phyloP scores from a whole-genome alignment of 2,329 filamentous ascomycete genomes.

The Beauveria sp. region DNA sequence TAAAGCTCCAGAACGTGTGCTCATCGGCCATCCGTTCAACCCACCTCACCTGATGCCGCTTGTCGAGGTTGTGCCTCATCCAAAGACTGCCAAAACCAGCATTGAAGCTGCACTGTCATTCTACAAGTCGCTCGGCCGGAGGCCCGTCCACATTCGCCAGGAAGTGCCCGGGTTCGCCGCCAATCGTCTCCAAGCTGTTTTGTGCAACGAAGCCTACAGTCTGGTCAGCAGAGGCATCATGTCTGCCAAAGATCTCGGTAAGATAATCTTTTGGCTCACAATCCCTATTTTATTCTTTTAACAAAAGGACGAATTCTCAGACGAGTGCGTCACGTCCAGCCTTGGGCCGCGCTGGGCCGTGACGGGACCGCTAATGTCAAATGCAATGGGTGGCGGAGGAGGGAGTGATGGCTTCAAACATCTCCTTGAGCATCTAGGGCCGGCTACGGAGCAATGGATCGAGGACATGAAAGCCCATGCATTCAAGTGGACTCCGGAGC shows the following conservation, averaged over 20 bases:
- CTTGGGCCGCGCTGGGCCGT: constrained; percentile 17
- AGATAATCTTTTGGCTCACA: background rate
- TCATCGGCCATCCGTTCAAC: constrained; percentile 41
- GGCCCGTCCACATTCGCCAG: constrained; percentile 30
- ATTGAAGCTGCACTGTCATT: constrained; percentile 26
- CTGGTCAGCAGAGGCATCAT: constrained; percentile 25
- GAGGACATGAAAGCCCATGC: constrained; percentile 8
- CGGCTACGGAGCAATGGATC: constrained; percentile 5
- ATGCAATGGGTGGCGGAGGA: constrained; percentile 15
- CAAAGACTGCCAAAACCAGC: constrained; percentile 19
- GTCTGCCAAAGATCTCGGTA: constrained; percentile 20
- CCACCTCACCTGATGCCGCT: constrained; percentile 40
- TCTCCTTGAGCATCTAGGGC: constrained; percentile 14
- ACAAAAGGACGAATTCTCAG: background rate
- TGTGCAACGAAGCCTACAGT: constrained; percentile 28
- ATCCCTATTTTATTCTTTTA: background rate
- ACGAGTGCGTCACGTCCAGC: constrained; percentile 13
- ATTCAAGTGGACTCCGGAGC: background rate
- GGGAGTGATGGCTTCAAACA: constrained; percentile 16
- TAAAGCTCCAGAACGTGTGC: constrained; percentile 23
- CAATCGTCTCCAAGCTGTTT: constrained; percentile 32
- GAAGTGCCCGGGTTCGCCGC: constrained; percentile 36
- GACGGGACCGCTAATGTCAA: constrained; percentile 14
- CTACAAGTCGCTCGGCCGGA: constrained; percentile 32
- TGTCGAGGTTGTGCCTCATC: constrained; percentile 35